A percentile compares a stretch with the other conserved stretches of the same genome.
These are phyloP conservation scores for Starmerella asiatica DNA, from an alignment of 805 yeast species.

Conservation along the genomic window DNA sequence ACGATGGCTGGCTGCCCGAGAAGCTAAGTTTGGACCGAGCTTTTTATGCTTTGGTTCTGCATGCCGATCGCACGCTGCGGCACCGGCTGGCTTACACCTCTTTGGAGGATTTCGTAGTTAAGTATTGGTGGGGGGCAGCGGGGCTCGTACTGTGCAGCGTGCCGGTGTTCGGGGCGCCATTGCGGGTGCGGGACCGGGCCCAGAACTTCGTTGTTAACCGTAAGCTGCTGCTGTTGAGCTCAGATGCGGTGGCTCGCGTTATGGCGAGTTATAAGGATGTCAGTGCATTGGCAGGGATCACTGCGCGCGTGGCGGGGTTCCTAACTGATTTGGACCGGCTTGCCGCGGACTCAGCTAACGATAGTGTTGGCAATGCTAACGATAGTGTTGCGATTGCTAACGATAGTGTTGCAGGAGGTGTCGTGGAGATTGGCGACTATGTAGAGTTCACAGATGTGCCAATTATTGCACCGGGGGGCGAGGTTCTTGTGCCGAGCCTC, in stretches of 20 bases:
- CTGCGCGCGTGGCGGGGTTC: constrained; percentile 58
- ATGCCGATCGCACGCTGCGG: constrained; percentile 60
- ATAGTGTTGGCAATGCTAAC: neutral
- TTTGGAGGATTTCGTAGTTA: constrained; percentile 76
- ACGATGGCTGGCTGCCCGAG: constrained; percentile 71
- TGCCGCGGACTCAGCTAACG: neutral
- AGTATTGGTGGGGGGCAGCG: constrained; percentile 92
- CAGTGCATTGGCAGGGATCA: constrained; percentile 72
- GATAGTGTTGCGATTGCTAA: neutral
- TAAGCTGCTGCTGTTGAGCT: constrained; percentile 66
- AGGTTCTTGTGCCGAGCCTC: constrained; percentile 50
- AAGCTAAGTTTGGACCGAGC: constrained; percentile 61
- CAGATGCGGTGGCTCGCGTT: constrained; percentile 76
- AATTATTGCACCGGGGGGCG: constrained; percentile 75
- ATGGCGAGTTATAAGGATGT: constrained; percentile 73
- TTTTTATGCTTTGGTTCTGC: constrained; percentile 68
- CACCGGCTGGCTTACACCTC: constrained; percentile 65
- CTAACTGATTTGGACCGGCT: constrained; percentile 48
- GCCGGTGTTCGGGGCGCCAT: constrained; percentile 55
- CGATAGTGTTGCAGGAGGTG: constrained; percentile 1
- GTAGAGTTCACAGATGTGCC: constrained; percentile 59
- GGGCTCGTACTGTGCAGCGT: constrained; percentile 78
- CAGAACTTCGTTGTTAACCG: constrained; percentile 64
- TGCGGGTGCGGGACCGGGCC: constrained; percentile 8
- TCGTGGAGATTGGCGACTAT: constrained; percentile 36